Evolutionary conservation across 768 basidiomycete species (phyloP).

Genomic region (Suillus plorans): DNA sequence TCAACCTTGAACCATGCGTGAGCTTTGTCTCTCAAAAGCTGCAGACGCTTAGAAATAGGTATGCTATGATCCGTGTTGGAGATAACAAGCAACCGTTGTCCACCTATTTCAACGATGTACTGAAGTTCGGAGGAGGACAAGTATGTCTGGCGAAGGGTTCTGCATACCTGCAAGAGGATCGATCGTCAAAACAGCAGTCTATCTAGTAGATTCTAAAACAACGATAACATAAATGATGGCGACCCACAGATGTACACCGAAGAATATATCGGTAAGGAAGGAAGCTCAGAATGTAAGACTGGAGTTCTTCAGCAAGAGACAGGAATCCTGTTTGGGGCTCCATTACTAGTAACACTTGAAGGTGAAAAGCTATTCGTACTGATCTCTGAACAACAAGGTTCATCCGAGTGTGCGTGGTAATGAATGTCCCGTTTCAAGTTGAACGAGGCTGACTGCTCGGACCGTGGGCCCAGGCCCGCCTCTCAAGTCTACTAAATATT

Average conservation of each 20-base stretch:
- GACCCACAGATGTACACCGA: background rate
- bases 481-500: too few relatives aligned
- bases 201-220: background rate
- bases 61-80: background rate
- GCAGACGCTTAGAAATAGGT: background rate
- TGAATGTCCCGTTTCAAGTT: too few relatives aligned
- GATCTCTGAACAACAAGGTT: too few relatives aligned
- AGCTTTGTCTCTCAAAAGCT: background rate
- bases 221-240: too few relatives aligned
- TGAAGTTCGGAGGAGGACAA: background rate
- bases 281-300: background rate
- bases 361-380: too few relatives aligned
- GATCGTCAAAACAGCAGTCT: background rate
- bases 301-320: background rate
- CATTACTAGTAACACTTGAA: background rate
- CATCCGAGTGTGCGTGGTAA: too few relatives aligned
- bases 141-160: background rate
- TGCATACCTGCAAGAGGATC: background rate
- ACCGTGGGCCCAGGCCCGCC: too few relatives aligned
- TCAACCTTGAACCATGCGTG: background rate
- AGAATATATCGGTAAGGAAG: background rate
- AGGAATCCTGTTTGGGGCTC: background rate
- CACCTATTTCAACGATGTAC: background rate
- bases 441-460: too few relatives aligned
- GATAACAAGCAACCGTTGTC: background rate